Conservation (phyloP, 805 yeast species). For the Candida pseudoglaebosa region DNA sequence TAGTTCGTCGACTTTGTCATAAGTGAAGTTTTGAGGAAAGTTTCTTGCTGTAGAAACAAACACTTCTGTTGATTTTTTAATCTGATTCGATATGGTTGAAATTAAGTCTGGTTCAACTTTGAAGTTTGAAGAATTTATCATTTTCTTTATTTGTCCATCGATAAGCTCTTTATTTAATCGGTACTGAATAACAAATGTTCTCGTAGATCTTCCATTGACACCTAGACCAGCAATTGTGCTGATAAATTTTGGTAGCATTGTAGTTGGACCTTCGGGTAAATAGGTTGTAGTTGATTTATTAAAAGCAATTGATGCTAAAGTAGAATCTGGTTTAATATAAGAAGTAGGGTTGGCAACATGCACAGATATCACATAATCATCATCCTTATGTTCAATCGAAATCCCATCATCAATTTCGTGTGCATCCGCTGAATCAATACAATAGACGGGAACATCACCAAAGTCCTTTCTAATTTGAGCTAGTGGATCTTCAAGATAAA, state of each 20-base stretch:
- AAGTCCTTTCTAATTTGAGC: conserved; percentile 34
- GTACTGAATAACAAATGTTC: conserved; percentile 41
- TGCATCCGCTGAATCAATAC: conserved; percentile 78
- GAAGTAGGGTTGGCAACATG: conserved; percentile 91
- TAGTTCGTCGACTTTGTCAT: conserved; percentile 55
- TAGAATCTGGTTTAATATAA: conserved; percentile 40
- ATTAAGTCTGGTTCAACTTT: conserved; percentile 8
- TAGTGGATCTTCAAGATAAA: conserved; percentile 28
- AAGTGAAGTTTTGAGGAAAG: conserved; percentile 48
- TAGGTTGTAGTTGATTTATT: conserved; percentile 65
- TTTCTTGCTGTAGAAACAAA: conserved; percentile 22
- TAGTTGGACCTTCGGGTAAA: conserved; percentile 58
- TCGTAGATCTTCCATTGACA: conserved; percentile 31
- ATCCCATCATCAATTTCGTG: conserved; percentile 95
- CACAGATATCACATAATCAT: conserved; percentile 47
- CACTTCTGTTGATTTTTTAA: conserved; percentile 17
- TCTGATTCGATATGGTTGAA: conserved; percentile 11
- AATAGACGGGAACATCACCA: conserved; percentile 54
- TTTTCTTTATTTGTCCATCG: conserved; percentile 15
- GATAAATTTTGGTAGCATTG: conserved; percentile 66
- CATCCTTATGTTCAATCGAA: conserved; percentile 43
- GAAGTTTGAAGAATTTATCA: conserved; percentile 5
- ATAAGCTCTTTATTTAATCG: conserved; percentile 15
- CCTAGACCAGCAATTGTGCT: conserved; percentile 53
- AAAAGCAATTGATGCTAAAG: conserved; percentile 53